These are phyloP conservation scores for Centella asiatica DNA, from an alignment of 129 eudicot species.

Conservation along the genomic window DNA sequence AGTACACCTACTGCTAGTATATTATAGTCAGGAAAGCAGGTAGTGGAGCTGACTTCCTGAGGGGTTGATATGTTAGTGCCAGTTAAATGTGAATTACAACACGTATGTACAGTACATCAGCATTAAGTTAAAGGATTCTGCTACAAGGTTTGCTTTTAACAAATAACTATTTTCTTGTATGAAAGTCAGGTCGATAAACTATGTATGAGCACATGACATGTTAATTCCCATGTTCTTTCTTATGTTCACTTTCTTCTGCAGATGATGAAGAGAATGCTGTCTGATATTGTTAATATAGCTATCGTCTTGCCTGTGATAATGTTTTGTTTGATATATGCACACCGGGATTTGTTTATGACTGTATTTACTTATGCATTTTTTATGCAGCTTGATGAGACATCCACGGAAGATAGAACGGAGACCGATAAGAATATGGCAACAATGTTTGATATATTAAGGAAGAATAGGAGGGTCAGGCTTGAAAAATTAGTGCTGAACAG, in stretches of 20 bases:
- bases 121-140: neutral
- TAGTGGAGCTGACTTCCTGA: neutral
- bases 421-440: constrained; percentile 92
- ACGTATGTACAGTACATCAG: too few relatives aligned
- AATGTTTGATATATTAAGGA: constrained; percentile 70
- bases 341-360: neutral
- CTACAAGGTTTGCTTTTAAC: too few relatives aligned
- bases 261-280: neutral
- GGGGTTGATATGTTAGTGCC: neutral
- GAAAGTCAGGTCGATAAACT: too few relatives aligned
- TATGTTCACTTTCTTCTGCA: neutral
- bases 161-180: too few relatives aligned
- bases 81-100: too few relatives aligned
- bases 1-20: too few relatives aligned
- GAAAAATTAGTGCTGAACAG: constrained; percentile 67
- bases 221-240: neutral
- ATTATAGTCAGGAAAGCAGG: too few relatives aligned
- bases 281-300: neutral
- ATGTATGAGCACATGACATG: neutral
- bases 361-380: neutral
- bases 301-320: neutral
- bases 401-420: constrained; percentile 58
- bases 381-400: constrained; percentile 58
- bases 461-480: constrained; percentile 51
- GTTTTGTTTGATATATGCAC: neutral